Evolutionary conservation across 106 monocot genomes (phyloP).

Genomic region (Cymbidium sinense): DNA sequence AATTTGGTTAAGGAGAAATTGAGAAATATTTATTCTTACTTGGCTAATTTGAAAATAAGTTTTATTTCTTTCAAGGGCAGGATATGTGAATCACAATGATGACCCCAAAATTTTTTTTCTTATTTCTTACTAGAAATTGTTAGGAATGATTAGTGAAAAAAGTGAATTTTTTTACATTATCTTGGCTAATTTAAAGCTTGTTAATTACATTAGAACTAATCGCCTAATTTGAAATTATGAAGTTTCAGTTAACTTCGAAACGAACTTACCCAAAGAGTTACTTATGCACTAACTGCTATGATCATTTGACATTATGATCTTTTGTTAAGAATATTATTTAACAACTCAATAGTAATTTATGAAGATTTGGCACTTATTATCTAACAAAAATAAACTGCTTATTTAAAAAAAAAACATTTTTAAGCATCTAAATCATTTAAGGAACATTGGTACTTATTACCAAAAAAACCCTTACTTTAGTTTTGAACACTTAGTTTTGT

Average conservation of each 20-base stretch:
- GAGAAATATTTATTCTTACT: background rate
- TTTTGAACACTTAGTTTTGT: constrained; percentile 4
- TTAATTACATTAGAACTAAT: too few relatives aligned
- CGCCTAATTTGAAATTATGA: too few relatives aligned
- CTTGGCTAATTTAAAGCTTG: too few relatives aligned
- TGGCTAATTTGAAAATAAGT: background rate
- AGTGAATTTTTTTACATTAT: too few relatives aligned
- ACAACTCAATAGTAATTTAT: background rate
- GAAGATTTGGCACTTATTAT: background rate
- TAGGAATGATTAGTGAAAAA: too few relatives aligned
- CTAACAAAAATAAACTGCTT: background rate
- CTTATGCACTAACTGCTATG: too few relatives aligned
- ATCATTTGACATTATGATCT: background rate
- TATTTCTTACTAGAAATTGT: background rate
- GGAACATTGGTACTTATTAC: background rate
- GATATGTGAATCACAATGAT: background rate
- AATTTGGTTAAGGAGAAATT: background rate
- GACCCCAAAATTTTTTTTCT: background rate
- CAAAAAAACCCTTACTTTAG: background rate
- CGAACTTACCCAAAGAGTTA: too few relatives aligned
- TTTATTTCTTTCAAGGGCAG: background rate
- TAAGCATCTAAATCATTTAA: background rate
- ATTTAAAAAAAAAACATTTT: background rate
- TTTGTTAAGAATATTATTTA: background rate
- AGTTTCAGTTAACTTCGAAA: too few relatives aligned